Evolutionary conservation across 495 filamentous ascomycete genomes (phyloP), one percentile per base, ranked within the genome.

Genomic region (Xylaria intraflava): DNA sequence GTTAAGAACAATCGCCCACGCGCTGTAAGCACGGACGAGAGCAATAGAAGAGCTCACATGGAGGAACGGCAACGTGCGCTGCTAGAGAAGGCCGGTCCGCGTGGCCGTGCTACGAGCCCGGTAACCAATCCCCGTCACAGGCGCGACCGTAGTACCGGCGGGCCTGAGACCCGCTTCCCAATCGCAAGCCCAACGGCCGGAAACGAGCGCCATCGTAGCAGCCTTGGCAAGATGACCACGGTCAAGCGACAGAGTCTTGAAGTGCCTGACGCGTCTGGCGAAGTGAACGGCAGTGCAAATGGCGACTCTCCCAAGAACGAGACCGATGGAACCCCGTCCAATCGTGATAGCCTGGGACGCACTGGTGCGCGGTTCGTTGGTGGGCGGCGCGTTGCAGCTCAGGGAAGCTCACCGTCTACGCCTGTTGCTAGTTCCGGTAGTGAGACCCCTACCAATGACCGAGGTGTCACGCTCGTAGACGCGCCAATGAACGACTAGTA

Each of bases 11-110:
- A 81, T 49, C 85, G 90, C 35, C 84, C 89, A 7, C 84, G 94
- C 33, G 91, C 90, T 22, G 87, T 97, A 62, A 94, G 88, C 68
- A 95, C 90, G 0, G 93, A 99, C 64, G 93, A 97, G 75, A 92
- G 88, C 71, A 94, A 94, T 69, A 88, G 93, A 31, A 89, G 90
- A 49, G 90, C 87, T 11, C 83, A 92, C 62, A 90, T 94, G 82
- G 92, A 97, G 65, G 92, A 93, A 53, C 83, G 93, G 24, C 85
- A 87, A 61, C 84, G 90, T 40, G 89, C 88, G 27, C 85, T 97
- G 46, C 79, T 89, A 14, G 74, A 83, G 64, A 83, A 80, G 66
- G 73, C 67, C 7, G 72, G 72, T 7, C 64, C 77, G 47, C 80
- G 84, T 46, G 85, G 84, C 69, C 79, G 92, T 46, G 84, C 81